Conservation (phyloP, 2,329 filamentous ascomycete genomes). For the Alternaria longipes region DNA sequence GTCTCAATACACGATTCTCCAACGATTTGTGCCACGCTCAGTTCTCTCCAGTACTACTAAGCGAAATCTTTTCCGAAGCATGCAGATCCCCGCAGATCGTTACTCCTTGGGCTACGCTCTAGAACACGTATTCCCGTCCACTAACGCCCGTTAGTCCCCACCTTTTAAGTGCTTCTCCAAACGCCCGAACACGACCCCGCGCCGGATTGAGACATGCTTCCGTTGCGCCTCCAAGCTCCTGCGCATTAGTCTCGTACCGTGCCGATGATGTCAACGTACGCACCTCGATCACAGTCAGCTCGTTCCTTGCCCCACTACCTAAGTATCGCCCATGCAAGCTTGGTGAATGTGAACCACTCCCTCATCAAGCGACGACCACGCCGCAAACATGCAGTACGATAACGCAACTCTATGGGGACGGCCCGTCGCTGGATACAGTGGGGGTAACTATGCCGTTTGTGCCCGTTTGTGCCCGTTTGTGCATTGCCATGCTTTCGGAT, state of each 20-base stretch:
- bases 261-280: not conserved
- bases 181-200: not conserved
- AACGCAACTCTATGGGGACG: not conserved
- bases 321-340: not conserved
- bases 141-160: conserved; percentile 1
- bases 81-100: not conserved
- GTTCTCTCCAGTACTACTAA: not conserved
- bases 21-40: not conserved
- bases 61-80: not conserved
- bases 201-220: not conserved
- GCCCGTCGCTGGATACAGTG: conserved; percentile 6
- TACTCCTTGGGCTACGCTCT: not conserved
- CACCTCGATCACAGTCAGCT: not conserved
- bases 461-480: not conserved
- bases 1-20: not conserved
- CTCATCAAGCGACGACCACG: not conserved
- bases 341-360: not conserved
- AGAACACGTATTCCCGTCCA: not conserved
- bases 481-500: not conserved
- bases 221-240: not conserved
- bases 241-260: not conserved
- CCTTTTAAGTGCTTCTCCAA: not conserved
- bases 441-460: not conserved
- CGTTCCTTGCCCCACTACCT: not conserved
- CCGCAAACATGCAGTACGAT: not conserved